phyloP scores from a whole-genome alignment of 306 rosid species.

The Rosa persica region DNA sequence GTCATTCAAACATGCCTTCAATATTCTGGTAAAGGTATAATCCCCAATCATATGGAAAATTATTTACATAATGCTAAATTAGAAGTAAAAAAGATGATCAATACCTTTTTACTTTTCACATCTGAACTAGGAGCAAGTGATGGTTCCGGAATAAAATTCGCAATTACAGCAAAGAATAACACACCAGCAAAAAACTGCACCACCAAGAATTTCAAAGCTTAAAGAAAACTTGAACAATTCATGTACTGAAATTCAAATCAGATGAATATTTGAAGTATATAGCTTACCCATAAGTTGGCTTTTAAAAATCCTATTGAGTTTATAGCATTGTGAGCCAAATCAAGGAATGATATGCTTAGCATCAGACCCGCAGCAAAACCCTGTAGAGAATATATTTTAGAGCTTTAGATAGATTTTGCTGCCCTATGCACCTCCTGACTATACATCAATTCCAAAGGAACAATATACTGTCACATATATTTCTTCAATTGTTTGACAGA shows the following conservation, averaged over 20 bases:
- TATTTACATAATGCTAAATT: conserved; percentile 12
- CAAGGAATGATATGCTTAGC: conserved; percentile 95
- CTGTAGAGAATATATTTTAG: conserved; percentile 36
- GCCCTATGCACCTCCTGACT: not conserved
- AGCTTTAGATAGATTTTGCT: conserved; percentile 2
- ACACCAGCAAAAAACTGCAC: conserved; percentile 93
- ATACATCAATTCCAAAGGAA: not conserved
- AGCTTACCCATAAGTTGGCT: conserved; percentile 88
- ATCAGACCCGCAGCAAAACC: conserved; percentile 98
- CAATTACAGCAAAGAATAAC: conserved; percentile 71
- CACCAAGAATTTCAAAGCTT: conserved; percentile 22
- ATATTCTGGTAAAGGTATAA: conserved; percentile 21
- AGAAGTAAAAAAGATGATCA: conserved; percentile 17
- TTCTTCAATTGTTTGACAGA: not conserved
- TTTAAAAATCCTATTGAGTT: conserved; percentile 92
- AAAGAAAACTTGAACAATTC: conserved; percentile 15
- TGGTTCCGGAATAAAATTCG: conserved; percentile 91
- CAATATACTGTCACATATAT: not conserved
- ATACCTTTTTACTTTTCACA: conserved; percentile 66
- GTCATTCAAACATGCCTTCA: conserved; percentile 31
- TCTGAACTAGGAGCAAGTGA: conserved; percentile 63
- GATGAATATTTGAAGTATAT: not conserved
- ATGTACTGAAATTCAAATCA: not conserved
- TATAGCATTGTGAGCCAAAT: conserved; percentile 94
- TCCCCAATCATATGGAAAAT: conserved; percentile 25